Percentiles rank a stretch among this genome's conserved stretches.
These are phyloP conservation scores for Phytophthora sansomeana DNA, from an alignment of 352 stramenopile species.

Conservation along the genomic window DNA sequence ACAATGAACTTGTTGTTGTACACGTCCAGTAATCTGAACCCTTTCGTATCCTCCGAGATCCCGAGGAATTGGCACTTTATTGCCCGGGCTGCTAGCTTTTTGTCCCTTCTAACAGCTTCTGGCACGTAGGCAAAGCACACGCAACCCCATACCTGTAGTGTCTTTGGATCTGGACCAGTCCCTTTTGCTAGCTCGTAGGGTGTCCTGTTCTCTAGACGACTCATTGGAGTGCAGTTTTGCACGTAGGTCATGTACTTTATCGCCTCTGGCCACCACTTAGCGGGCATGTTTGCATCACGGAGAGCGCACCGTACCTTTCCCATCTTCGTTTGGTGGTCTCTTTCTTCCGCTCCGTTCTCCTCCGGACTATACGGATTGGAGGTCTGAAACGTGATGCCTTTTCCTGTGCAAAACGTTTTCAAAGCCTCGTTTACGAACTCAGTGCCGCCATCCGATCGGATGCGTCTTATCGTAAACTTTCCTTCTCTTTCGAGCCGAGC, in stretches of 20 bases:
- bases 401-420: background rate
- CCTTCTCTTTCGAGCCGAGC: background rate
- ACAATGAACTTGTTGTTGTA: constrained; percentile 9
- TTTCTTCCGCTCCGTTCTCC: background rate
- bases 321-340: background rate
- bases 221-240: constrained; percentile 6
- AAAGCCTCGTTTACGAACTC: background rate
- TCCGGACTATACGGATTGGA: background rate
- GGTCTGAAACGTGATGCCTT: background rate
- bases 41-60: constrained; percentile 11
- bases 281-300: background rate
- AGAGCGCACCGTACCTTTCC: background rate
- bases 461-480: background rate
- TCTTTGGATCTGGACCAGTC: background rate
- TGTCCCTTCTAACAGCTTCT: background rate
- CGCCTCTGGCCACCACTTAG: constrained; percentile 1
- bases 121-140: constrained; percentile 11
- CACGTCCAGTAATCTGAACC: background rate
- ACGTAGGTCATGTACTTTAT: constrained; percentile 4
- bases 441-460: background rate
- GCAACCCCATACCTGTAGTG: background rate
- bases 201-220: background rate
- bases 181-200: constrained; percentile 8
- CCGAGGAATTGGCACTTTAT: constrained; percentile 5
- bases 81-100: constrained; percentile 6